These are phyloP conservation scores for Neurospora sp. DNA, from an alignment of 2,329 filamentous ascomycete species.

Conservation along the genomic window DNA sequence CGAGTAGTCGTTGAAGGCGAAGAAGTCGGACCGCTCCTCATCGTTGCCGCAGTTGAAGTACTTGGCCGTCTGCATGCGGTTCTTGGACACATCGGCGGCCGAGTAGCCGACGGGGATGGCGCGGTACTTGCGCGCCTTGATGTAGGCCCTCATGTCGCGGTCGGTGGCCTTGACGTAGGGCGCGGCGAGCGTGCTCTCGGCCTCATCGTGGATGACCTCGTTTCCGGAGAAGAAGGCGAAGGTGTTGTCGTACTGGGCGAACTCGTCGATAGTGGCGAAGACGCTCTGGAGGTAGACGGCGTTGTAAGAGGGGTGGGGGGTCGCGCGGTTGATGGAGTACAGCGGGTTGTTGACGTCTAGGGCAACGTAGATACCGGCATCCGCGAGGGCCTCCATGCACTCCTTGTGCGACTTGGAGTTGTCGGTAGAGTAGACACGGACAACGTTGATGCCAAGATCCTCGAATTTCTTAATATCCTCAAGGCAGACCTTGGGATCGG, in stretches of 20 bases:
- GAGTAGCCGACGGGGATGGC: conserved; percentile 64
- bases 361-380: conserved; percentile 85
- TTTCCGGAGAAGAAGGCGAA: conserved; percentile 79
- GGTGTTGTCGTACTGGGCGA: conserved; percentile 75
- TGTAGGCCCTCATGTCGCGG: conserved; percentile 65
- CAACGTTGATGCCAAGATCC: conserved; percentile 77
- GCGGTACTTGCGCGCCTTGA: conserved; percentile 52
- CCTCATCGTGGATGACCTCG: conserved; percentile 64
- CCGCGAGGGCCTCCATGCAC: conserved; percentile 73
- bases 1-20: conserved; percentile 84
- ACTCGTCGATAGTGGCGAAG: conserved; percentile 82
- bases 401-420: conserved; percentile 71
- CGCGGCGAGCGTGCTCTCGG: conserved; percentile 52
- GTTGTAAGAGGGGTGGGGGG: conserved; percentile 73
- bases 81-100: conserved; percentile 71
- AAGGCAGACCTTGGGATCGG: conserved; percentile 58
- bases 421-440: conserved; percentile 89
- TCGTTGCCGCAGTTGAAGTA: conserved; percentile 94
- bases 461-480: conserved; percentile 76
- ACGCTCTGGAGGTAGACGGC: conserved; percentile 72
- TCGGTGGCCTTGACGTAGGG: conserved; percentile 72
- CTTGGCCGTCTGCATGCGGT: conserved; percentile 74
- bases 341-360: conserved; percentile 44
- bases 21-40: conserved; percentile 79
- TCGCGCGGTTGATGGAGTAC: conserved; percentile 25